Evolutionary conservation across 768 basidiomycete genomes (phyloP), one percentile per base, ranked within the genome.

Genomic region (Rhodotorula diobovata): DNA sequence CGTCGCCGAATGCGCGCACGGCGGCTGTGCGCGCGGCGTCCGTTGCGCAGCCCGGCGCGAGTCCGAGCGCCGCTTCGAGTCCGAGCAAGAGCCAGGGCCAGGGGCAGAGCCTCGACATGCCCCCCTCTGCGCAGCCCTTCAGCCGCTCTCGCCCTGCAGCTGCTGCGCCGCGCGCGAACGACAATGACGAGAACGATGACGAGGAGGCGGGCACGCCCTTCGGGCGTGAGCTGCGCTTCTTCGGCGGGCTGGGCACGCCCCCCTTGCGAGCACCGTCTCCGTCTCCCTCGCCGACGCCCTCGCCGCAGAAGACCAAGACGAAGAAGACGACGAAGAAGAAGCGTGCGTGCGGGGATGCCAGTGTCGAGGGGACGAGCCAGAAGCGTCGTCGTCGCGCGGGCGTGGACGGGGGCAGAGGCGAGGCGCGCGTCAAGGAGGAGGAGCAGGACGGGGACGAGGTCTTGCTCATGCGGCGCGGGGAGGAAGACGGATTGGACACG

Each of bases 61-160:
- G 25, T 9, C 23, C 48, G 48, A 50, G 48, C 48, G 8, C 48
- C 14, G 41, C 12, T 18, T 12, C 41, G 4, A 41, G 20, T 23
- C 50, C 48, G 5, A 60, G 62, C 12, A 56, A 57, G 16, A 55
- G 46, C 14, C 60, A 57, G 23, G n/a, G n/a, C n/a, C 4, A 57
- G 23, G n/a, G n/a, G 15, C 4, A 30, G 9, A 37, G 20, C 25
- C 6, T 35, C n/a, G 63, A 43, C 35, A 65, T 70, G 63, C 70
- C 70, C 14, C 70, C 70, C 4, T 66, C 70, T 0, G 70, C 70
- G n/a, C 70, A 71, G 46, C 59, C 43, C 8, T 12, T 9, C 34
- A 23, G 54, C 10, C 32, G 54, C 14, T 16, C 32, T 6, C 2
- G 21, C 23, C 32, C 28, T n/a, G 0, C 53, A 20, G 25, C 1